Conservation (phyloP, 805 yeast genomes). For the Hanseniaspora taiwanica region DNA sequence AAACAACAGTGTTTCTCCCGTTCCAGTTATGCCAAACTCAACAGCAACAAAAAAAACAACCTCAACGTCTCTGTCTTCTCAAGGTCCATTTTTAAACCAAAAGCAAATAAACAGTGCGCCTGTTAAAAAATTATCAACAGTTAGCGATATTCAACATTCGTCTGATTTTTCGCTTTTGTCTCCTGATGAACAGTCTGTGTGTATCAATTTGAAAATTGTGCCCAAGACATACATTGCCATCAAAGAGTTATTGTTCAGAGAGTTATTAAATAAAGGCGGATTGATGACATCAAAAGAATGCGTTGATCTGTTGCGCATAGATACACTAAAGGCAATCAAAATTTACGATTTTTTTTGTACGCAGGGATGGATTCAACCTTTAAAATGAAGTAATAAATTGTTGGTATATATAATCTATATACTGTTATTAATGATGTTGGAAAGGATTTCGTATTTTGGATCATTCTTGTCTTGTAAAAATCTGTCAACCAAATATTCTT, state of each 20-base stretch:
- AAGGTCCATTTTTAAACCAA: neutral
- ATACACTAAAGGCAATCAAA: constrained; percentile 71
- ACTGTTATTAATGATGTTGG: constrained; percentile 16
- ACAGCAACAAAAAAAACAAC: neutral
- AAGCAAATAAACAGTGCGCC: constrained; percentile 4
- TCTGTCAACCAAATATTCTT: no score
- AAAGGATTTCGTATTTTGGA: constrained; percentile 19
- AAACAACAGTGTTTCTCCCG: constrained; percentile 7
- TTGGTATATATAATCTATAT: neutral
- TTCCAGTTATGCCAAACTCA: constrained; percentile 3
- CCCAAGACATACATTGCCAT: constrained; percentile 94
- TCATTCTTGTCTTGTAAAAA: no score
- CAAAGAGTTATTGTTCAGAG: constrained; percentile 79
- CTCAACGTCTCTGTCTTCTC: no score
- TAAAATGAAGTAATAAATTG: constrained; percentile 1
- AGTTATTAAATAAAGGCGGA: constrained; percentile 77
- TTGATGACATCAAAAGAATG: constrained; percentile 69
- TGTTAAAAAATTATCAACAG: constrained; percentile 31
- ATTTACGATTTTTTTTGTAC: constrained; percentile 86
- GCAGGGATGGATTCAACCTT: constrained; percentile 63
- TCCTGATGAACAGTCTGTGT: constrained; percentile 76
- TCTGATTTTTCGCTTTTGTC: constrained; percentile 74
- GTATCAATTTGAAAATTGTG: constrained; percentile 67
- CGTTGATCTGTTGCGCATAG: constrained; percentile 73
- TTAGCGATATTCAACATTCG: constrained; percentile 60